A percentile compares a stretch with the other conserved stretches of the same genome.
Evolutionary conservation across 179 eudicot genomes (phyloP).

Genomic region (Camellia oleifera): DNA sequence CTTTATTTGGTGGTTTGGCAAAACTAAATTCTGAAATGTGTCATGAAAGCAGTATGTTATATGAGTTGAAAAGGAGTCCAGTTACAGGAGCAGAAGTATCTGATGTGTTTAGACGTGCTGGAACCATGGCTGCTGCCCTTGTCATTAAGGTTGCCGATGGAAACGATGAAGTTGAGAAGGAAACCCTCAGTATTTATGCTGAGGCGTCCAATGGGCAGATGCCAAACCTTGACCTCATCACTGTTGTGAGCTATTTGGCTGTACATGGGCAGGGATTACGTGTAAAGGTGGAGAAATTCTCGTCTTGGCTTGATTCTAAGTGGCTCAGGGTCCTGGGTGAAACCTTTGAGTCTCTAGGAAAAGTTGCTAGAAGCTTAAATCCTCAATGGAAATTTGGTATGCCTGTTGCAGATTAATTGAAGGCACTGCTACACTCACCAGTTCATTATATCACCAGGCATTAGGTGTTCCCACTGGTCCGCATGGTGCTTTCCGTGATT

Average conservation of each 20-base stretch:
- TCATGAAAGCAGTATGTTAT: too few species aligned
- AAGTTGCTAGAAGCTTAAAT: slow-evolving; percentile 64
- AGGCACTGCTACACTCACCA: slow-evolving; percentile 90
- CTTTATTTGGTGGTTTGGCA: too few species aligned
- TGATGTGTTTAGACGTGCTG: slow-evolving; percentile 62
- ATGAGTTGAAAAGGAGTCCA: too few species aligned
- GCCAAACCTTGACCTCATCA: slow-evolving; percentile 98
- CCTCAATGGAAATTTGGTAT: slow-evolving; percentile 82
- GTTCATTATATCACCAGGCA: slow-evolving; percentile 93
- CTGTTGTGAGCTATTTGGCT: slow-evolving; percentile 82
- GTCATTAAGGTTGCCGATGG: slow-evolving; percentile 71
- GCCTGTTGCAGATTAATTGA: slow-evolving; percentile 74
- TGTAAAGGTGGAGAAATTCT: slow-evolving; percentile 65
- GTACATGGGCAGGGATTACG: slow-evolving; percentile 78
- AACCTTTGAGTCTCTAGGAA: slow-evolving; percentile 56
- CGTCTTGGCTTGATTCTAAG: slow-evolving; percentile 62
- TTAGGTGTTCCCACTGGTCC: slow-evolving; percentile 96
- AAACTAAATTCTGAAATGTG: too few species aligned
- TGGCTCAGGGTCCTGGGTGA: slow-evolving; percentile 51
- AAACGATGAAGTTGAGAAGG: slow-evolving; percentile 37
- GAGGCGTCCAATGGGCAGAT: slow-evolving; percentile 99
- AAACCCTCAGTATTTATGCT: slow-evolving; percentile 73
- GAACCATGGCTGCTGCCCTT: slow-evolving; percentile 98
- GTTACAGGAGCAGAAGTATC: too few species aligned
- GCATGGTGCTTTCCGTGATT: slow-evolving; percentile 97